Conservation (phyloP, 1,284 basidiomycete genomes). For the Pseudozyma flocculosa region DNA sequence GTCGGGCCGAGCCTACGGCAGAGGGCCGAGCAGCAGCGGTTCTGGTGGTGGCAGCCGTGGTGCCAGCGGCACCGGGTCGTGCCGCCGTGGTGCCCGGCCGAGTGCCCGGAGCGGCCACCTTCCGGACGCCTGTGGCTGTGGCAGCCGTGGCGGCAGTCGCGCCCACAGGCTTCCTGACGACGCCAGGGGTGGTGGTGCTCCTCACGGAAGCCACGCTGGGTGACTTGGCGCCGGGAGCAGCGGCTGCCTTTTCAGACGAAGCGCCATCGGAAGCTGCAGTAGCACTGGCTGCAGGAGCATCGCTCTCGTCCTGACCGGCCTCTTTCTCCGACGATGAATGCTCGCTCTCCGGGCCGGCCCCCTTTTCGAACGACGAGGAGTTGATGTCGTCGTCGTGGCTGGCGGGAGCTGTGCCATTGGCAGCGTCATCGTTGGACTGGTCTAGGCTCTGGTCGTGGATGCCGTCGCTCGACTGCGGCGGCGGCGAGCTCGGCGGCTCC, state of each 20-base stretch:
- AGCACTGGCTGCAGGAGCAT: slow-evolving; percentile 10
- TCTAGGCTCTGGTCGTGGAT: no score
- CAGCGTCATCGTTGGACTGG: slow-evolving; percentile 2
- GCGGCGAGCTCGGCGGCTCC: no score
- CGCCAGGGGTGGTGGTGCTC: slow-evolving; percentile 4
- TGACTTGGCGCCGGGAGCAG: slow-evolving; percentile 3
- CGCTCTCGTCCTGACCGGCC: slow-evolving; percentile 10
- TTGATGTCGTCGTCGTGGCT: no score
- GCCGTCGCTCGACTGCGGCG: no score
- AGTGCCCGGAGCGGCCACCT: slow-evolving; percentile 9
- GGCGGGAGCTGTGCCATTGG: no score
- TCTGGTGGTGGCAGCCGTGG: slow-evolving; percentile 9
- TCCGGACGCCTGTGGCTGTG: not conserved
- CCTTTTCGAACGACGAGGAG: no score
- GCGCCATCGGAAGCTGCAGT: slow-evolving; percentile 6
- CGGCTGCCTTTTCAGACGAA: slow-evolving; percentile 1
- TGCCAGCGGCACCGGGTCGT: slow-evolving; percentile 11
- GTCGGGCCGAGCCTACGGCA: not conserved
- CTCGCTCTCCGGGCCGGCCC: slow-evolving; percentile 10
- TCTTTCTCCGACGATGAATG: slow-evolving; percentile 28
- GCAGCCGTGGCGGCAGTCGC: slow-evolving; percentile 5
- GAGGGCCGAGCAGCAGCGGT: slow-evolving; percentile 8
- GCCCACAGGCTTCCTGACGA: slow-evolving; percentile 3
- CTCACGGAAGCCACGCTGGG: slow-evolving; percentile 10
- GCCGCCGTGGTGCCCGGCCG: slow-evolving; percentile 13